Evolutionary conservation across 2,329 filamentous ascomycete species (phyloP).

Genomic region (Colletotrichum tropicale): DNA sequence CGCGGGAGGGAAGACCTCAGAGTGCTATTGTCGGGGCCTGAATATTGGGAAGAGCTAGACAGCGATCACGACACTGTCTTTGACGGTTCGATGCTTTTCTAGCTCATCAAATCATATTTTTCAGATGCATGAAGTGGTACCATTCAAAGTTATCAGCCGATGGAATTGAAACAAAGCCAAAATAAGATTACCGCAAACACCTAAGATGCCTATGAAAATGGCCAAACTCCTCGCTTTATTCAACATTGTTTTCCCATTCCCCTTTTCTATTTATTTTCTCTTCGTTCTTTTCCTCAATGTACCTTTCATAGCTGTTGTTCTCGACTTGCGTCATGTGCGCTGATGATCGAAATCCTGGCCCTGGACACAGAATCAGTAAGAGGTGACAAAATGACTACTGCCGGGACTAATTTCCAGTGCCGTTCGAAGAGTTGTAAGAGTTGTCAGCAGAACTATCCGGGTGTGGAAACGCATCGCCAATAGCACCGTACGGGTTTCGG

Average conservation of each 20-base stretch:
- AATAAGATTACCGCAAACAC: not conserved
- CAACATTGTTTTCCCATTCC: not conserved
- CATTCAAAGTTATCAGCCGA: not conserved
- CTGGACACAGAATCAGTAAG: not conserved
- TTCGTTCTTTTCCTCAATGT: not conserved
- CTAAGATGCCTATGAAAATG: not conserved
- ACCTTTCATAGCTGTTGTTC: not conserved
- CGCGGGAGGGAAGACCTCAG: not conserved
- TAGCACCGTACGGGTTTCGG: not conserved
- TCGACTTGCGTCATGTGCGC: not conserved
- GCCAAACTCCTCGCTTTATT: not conserved
- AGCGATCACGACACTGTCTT: not conserved
- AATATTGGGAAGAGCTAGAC: not conserved
- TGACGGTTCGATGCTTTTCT: not conserved
- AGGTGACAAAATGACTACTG: not conserved
- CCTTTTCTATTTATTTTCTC: not conserved
- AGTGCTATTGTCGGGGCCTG: not conserved
- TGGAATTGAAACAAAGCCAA: not conserved
- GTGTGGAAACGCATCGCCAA: not conserved
- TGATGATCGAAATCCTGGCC: not conserved
- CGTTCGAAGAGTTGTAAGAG: not conserved
- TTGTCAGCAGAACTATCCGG: not conserved
- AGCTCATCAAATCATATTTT: not conserved
- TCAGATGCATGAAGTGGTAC: not conserved
- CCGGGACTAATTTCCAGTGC: not conserved